These are phyloP conservation scores for Acacia confusa DNA, from an alignment of 306 rosid species.

Conservation along the genomic window DNA sequence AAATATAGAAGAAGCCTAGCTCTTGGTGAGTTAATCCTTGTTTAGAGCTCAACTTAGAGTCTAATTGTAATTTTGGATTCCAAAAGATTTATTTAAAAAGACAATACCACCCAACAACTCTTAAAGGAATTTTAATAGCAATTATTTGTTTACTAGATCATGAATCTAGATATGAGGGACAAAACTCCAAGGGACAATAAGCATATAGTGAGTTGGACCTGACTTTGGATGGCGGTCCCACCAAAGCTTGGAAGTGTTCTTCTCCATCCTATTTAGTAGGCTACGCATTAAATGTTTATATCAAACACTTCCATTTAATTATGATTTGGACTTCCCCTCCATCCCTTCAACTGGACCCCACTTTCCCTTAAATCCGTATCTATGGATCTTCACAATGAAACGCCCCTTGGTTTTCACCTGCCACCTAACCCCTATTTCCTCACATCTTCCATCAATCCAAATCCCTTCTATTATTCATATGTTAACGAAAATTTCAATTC, in stretches of 20 bases:
- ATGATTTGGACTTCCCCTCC: constrained; percentile 27
- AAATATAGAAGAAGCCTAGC: neutral
- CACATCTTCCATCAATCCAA: neutral
- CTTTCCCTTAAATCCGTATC: neutral
- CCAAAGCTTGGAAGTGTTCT: neutral
- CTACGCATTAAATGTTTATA: neutral
- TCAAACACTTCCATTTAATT: constrained; percentile 27
- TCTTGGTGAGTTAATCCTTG: neutral
- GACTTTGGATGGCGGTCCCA: neutral
- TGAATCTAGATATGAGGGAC: neutral
- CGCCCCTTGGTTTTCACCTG: neutral
- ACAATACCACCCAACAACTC: neutral
- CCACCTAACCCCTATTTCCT: neutral
- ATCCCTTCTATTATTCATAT: neutral
- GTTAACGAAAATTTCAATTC: neutral
- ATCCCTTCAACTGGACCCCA: neutral
- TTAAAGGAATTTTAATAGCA: too few relatives aligned
- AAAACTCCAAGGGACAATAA: neutral
- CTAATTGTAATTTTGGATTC: neutral
- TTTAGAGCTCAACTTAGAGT: neutral
- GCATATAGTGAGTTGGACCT: neutral
- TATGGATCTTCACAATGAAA: constrained; percentile 26
- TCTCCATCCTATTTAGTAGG: neutral
- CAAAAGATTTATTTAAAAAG: too few relatives aligned
- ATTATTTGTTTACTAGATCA: neutral